phyloP scores from a whole-genome alignment of 1,284 basidiomycete species.

The Microbotryum silenes-acaulis region DNA sequence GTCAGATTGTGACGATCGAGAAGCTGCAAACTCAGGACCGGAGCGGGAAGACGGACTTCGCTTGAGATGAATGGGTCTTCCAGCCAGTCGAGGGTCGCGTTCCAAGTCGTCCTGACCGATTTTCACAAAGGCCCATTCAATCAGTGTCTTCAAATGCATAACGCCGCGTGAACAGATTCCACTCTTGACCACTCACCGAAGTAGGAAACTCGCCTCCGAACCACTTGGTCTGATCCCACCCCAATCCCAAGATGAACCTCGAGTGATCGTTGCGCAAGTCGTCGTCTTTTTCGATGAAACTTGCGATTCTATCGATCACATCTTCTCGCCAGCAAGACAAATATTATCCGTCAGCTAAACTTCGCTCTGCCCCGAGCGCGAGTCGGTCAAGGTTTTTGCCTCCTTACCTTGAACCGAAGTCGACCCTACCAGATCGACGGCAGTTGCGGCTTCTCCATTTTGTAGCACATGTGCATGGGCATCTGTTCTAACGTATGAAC shows the following conservation, averaged over 20 bases:
- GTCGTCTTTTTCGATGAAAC: constrained; percentile 54
- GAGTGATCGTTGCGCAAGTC: constrained; percentile 49
- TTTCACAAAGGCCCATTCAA: background rate
- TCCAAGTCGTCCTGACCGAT: constrained; percentile 53
- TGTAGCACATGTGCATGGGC: constrained; percentile 68
- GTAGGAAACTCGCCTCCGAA: constrained; percentile 58
- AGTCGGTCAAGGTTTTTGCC: background rate
- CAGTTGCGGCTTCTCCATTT: constrained; percentile 61
- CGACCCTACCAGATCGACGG: constrained; percentile 52
- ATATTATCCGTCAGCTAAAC: background rate
- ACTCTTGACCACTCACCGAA: constrained; percentile 51
- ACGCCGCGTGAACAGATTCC: background rate
- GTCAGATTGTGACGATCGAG: constrained; percentile 13
- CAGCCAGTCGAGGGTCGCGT: constrained; percentile 55
- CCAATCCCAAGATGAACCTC: constrained; percentile 72
- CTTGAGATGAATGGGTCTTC: constrained; percentile 58
- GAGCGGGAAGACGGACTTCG: constrained; percentile 42
- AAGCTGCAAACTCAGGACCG: constrained; percentile 16
- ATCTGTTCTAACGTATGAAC: constrained; percentile 43
- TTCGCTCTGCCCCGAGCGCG: background rate
- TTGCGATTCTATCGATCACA: constrained; percentile 55
- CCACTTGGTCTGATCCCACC: constrained; percentile 80
- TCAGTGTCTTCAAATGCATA: background rate
- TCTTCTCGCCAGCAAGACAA: constrained; percentile 43
- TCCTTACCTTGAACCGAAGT: constrained; percentile 52